Evolutionary conservation across 1,284 basidiomycete genomes (phyloP).

Genomic region (Malassezia sp.): DNA sequence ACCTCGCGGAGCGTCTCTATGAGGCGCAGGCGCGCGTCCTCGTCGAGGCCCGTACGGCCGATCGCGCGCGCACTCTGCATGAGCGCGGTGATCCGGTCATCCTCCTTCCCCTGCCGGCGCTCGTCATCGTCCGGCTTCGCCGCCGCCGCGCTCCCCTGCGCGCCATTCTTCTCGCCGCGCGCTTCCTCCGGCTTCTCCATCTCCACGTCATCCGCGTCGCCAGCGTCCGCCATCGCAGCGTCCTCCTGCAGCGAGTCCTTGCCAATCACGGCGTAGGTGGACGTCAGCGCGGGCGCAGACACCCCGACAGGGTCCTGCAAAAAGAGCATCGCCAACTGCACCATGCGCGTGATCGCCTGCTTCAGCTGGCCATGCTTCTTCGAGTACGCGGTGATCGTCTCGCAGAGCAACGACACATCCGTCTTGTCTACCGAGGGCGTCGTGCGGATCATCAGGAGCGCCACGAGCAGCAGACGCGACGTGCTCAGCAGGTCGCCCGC

Average conservation of each 20-base stretch:
- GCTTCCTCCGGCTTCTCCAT: constrained; percentile 20
- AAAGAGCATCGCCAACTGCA: constrained; percentile 49
- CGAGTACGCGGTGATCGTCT: constrained; percentile 49
- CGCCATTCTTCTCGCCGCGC: too few relatives aligned
- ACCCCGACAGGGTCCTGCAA: constrained; percentile 23
- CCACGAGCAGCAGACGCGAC: constrained; percentile 64
- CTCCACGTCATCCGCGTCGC: constrained; percentile 17
- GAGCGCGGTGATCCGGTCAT: constrained; percentile 28
- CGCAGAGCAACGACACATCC: constrained; percentile 27
- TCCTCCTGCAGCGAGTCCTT: constrained; percentile 16
- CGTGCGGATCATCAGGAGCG: constrained; percentile 50
- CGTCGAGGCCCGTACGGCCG: constrained; percentile 27
- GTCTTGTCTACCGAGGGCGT: constrained; percentile 22
- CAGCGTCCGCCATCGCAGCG: constrained; percentile 20
- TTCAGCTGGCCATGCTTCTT: constrained; percentile 98
- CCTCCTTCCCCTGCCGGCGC: constrained; percentile 33
- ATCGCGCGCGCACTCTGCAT: constrained; percentile 29
- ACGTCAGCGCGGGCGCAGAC: constrained; percentile 14
- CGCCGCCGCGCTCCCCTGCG: not conserved
- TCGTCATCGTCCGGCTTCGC: constrained; percentile 8
- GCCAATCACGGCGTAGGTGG: constrained; percentile 11
- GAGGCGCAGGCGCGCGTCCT: constrained; percentile 25
- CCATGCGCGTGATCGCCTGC: constrained; percentile 74
- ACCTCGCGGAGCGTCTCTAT: constrained; percentile 72
- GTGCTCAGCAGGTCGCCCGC: constrained; percentile 86